Evolutionary conservation across 345 rosid species (phyloP), one percentile per base, ranked within the genome.

Genomic region (Aquilaria yunnanensis): DNA sequence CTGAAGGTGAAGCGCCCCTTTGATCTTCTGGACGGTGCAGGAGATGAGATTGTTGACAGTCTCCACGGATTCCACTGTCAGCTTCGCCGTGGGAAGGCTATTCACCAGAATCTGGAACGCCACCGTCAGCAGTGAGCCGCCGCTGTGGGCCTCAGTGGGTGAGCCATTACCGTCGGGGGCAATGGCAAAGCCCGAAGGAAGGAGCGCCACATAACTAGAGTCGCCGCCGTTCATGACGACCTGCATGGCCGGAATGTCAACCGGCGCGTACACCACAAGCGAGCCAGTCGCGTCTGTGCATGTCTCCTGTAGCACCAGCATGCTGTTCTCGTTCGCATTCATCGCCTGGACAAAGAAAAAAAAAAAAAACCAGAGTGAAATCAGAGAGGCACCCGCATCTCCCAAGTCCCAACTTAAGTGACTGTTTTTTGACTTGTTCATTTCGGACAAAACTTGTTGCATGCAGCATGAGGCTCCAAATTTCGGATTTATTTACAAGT

Each of bases 231-330:
- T 89, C 98, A 91, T 91, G 2, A 95, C 98, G 12, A 82, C 80
- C 72, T 84, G 96, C 99, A 95, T 95, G 58, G 97, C 96, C 0
- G 96, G 92, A 1, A 91, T 81, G 79, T 95, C 99, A 16, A 95
- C 98, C 3, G 99, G 99, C 32, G 97, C 98, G 93, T 95, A 91
- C 46, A 95, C 99, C 5, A 95, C 96, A 70, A 89, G 87, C 50
- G 99, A 90, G 41, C 97, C 97, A 53, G 97, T 79, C 1, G 93
- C 84, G 84, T 95, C 99, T 66, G 83, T 83, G 82, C 92, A 89
- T 2, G 96, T 95, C 83, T 95, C 99, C 70, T 91, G 99, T 31
- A 95, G 78, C 59, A 95, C 91, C 60, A 95, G 67, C 97, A 95
- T 95, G 65, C 96, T 79, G 64, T 90, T 94, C 87, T 95, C 93